Evolutionary conservation across 2,329 filamentous ascomycete genomes (phyloP).

Genomic region (Botrytis paeoniae): DNA sequence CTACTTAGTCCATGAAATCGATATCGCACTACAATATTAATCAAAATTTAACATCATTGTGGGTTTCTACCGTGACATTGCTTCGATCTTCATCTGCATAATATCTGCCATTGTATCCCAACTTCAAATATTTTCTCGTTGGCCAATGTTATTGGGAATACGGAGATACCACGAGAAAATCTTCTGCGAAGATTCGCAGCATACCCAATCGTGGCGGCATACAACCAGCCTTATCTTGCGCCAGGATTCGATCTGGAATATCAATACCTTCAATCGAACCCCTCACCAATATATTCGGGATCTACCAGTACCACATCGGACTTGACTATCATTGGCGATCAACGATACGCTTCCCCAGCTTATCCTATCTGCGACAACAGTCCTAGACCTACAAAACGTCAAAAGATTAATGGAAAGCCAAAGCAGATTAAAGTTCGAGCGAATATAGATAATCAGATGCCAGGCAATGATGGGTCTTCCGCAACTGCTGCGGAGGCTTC

Average conservation of each 20-base stretch:
- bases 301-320: conserved; percentile 32
- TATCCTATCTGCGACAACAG: conserved; percentile 27
- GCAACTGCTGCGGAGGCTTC: conserved; percentile 25
- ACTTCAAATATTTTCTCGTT: not conserved
- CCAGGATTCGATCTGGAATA: conserved; percentile 33
- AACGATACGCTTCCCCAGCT: conserved; percentile 31
- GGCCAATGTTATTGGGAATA: conserved; percentile 29
- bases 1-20: not conserved
- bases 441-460: conserved; percentile 32
- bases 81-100: not conserved
- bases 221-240: conserved; percentile 34
- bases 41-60: not conserved
- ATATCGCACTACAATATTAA: not conserved
- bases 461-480: conserved; percentile 26
- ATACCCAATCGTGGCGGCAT: conserved; percentile 36
- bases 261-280: conserved; percentile 27
- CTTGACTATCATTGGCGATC: conserved; percentile 33
- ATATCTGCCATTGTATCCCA: not conserved
- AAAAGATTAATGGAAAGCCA: conserved; percentile 25
- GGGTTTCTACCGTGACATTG: not conserved
- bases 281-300: conserved; percentile 33
- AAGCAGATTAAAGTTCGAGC: conserved; percentile 22
- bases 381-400: conserved; percentile 29
- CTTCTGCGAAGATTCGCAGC: conserved; percentile 35
- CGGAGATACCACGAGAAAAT: conserved; percentile 22